Percentiles rank a stretch among this genome's conserved stretches.
These are phyloP conservation scores for Hyaloscypha variabilis DNA, from an alignment of 495 filamentous ascomycete genomes.

Conservation along the genomic window DNA sequence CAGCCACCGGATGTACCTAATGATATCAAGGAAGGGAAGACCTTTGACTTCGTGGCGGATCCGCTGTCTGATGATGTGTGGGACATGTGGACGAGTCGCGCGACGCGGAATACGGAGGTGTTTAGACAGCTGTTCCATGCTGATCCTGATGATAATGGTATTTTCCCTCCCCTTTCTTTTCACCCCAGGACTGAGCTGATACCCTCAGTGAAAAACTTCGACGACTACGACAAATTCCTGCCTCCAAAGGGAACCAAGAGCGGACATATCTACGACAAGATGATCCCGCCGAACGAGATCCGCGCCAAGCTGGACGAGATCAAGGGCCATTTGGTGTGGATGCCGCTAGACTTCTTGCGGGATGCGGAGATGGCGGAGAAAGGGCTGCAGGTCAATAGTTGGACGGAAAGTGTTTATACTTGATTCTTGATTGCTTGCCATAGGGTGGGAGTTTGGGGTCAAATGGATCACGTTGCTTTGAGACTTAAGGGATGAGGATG, in stretches of 20 bases:
- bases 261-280: conserved; percentile 83
- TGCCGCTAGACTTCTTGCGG: conserved; percentile 83
- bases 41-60: conserved; percentile 80
- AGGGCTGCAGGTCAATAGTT: conserved; percentile 73
- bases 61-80: conserved; percentile 80
- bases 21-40: conserved; percentile 59
- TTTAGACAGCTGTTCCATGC: conserved; percentile 89
- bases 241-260: conserved; percentile 70
- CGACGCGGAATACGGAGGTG: conserved; percentile 78
- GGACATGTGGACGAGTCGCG: conserved; percentile 78
- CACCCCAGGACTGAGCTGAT: conserved; percentile 18
- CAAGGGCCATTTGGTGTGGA: conserved; percentile 92
- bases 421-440: conserved; percentile 22
- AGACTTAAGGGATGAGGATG: no score
- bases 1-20: conserved; percentile 80
- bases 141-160: conserved; percentile 86
- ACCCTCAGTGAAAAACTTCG: conserved; percentile 72
- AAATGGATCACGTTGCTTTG: no score
- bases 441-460: no score
- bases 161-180: conserved; percentile 22
- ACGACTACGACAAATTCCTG: conserved; percentile 81
- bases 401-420: conserved; percentile 70
- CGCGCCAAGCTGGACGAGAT: conserved; percentile 75
- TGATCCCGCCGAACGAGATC: conserved; percentile 68
- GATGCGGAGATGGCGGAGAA: conserved; percentile 91